phyloP scores from a whole-genome alignment of 164 flowering plant species.

The Vitis rotundifolia region DNA sequence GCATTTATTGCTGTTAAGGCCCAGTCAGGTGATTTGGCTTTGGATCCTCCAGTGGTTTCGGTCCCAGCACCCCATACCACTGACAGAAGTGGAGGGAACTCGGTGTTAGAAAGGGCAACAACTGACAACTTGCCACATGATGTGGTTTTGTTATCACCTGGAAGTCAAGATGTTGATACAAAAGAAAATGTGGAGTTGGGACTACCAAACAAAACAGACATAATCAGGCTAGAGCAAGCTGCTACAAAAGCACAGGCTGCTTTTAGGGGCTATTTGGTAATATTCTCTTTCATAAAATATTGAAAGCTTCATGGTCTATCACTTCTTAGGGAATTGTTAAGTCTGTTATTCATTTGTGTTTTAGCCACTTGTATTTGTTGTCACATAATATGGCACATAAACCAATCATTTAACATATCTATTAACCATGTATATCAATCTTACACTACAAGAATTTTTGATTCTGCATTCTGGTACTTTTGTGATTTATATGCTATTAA shows the following conservation, averaged over 20 bases:
- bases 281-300: neutral
- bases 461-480: no score
- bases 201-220: slow-evolving; percentile 39
- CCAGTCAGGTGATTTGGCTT: slow-evolving; percentile 14
- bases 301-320: no score
- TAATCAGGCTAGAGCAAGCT: slow-evolving; percentile 51
- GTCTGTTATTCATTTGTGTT: no score
- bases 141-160: slow-evolving; percentile 19
- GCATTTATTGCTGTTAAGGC: slow-evolving; percentile 26
- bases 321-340: no score
- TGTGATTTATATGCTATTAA: no score
- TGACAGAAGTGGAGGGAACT: slow-evolving; percentile 21
- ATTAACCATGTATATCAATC: no score
- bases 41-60: slow-evolving; percentile 14
- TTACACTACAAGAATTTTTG: no score
- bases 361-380: no score
- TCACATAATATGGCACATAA: no score
- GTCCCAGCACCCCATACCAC: slow-evolving; percentile 12
- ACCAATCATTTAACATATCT: no score
- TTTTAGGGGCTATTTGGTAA: slow-evolving; percentile 90
- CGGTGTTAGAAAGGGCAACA: slow-evolving; percentile 8
- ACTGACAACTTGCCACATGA: slow-evolving; percentile 25
- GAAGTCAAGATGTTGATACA: slow-evolving; percentile 30
- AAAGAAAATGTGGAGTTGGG: slow-evolving; percentile 18
- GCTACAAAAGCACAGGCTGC: slow-evolving; percentile 84